A percentile compares a stretch with the other conserved stretches of the same genome.
These are phyloP conservation scores for Piedraia hortae DNA, from an alignment of 2,329 filamentous ascomycete genomes.

Conservation along the genomic window DNA sequence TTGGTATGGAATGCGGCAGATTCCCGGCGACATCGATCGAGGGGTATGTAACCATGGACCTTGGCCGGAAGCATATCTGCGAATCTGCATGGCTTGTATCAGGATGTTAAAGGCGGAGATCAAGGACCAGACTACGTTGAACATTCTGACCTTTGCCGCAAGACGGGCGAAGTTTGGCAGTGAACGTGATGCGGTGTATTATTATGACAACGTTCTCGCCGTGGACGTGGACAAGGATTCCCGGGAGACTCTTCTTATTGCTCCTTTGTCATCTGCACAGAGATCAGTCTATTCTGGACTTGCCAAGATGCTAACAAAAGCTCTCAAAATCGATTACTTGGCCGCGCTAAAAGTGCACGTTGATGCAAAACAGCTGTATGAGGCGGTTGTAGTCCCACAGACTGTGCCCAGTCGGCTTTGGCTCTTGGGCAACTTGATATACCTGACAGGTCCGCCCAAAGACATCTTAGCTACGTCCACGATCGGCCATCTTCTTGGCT, in stretches of 20 bases:
- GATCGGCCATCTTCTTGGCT: slow-evolving; percentile 27
- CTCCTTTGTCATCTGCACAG: slow-evolving; percentile 7
- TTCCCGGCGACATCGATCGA: slow-evolving; percentile 8
- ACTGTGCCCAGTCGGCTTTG: slow-evolving; percentile 21
- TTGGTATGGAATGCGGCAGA: slow-evolving; percentile 15
- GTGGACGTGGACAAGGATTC: slow-evolving; percentile 5
- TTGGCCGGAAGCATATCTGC: slow-evolving; percentile 18
- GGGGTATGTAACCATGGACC: slow-evolving; percentile 1
- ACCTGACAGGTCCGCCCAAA: slow-evolving; percentile 4
- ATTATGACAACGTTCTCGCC: slow-evolving; percentile 10
- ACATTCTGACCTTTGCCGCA: slow-evolving; percentile 13
- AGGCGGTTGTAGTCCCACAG: slow-evolving; percentile 1
- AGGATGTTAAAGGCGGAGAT: slow-evolving; percentile 5
- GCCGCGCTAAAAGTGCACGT: slow-evolving; percentile 6
- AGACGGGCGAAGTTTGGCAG: slow-evolving; percentile 7
- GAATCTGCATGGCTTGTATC: slow-evolving; percentile 14
- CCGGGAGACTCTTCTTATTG: slow-evolving; percentile 10
- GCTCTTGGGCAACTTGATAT: slow-evolving; percentile 32
- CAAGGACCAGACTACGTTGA: slow-evolving; percentile 5
- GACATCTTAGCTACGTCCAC: slow-evolving; percentile 24
- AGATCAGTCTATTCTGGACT: slow-evolving; percentile 8
- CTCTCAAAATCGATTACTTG: slow-evolving; percentile 8
- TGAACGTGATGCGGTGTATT: slow-evolving; percentile 6
- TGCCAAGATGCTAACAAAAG: slow-evolving; percentile 7
- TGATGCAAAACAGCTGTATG: slow-evolving; percentile 5